Conservation (phyloP, 2,329 filamentous ascomycete genomes). For the Delphinella strobiligena region DNA sequence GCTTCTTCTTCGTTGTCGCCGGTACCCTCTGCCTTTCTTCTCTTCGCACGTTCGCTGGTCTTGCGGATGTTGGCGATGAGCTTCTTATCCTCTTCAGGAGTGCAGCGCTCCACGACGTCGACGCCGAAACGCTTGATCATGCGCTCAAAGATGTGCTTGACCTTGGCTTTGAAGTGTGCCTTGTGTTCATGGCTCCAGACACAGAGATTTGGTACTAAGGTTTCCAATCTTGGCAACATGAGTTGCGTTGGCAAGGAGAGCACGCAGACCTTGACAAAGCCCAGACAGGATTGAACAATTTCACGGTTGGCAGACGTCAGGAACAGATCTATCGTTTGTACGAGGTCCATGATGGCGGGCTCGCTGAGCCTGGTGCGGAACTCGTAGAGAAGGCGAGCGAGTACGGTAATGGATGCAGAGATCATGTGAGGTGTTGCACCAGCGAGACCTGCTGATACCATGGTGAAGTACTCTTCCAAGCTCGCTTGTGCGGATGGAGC, state of each 20-base stretch:
- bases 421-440: conserved; percentile 95
- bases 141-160: conserved; percentile 94
- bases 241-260: conserved; percentile 71
- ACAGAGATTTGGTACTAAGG: conserved; percentile 79
- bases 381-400: conserved; percentile 87
- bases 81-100: conserved; percentile 78
- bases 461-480: conserved; percentile 93
- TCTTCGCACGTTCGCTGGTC: conserved; percentile 80
- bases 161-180: conserved; percentile 89
- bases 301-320: conserved; percentile 93
- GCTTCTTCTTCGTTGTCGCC: conserved; percentile 46
- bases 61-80: conserved; percentile 91
- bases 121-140: conserved; percentile 87
- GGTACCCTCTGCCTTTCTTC: conserved; percentile 61
- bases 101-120: conserved; percentile 64
- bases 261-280: conserved; percentile 92
- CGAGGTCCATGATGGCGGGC: conserved; percentile 66
- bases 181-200: conserved; percentile 98
- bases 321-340: conserved; percentile 93
- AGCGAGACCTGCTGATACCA: conserved; percentile 91
- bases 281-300: conserved; percentile 86
- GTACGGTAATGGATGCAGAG: conserved; percentile 86
- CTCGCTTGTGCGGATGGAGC: conserved; percentile 66
- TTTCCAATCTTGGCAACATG: conserved; percentile 63
- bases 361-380: conserved; percentile 61